A percentile compares a stretch with the other conserved stretches of the same genome.
phyloP scores from a whole-genome alignment of 306 rosid species.

The Macrotyloma uniflorum region DNA sequence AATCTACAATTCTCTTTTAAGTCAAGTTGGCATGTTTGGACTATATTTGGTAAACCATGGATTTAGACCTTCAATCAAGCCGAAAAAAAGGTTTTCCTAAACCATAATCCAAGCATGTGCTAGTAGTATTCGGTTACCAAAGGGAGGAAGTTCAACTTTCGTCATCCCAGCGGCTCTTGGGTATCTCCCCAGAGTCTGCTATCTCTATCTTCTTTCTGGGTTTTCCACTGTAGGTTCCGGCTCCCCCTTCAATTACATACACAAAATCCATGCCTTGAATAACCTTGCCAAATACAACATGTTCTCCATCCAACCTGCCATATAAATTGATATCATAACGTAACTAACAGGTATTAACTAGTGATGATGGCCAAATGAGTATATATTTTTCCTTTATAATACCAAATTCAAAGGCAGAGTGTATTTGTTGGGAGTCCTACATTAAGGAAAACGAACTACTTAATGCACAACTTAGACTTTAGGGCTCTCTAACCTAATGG shows the following conservation, averaged over 20 bases:
- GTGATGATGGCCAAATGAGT: neutral
- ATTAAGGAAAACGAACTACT: no score
- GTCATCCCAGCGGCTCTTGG: slow-evolving; percentile 70
- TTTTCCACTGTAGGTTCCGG: slow-evolving; percentile 86
- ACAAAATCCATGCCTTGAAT: slow-evolving; percentile 87
- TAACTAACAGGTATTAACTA: neutral
- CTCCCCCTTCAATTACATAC: slow-evolving; percentile 85
- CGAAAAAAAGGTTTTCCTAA: neutral
- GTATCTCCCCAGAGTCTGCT: slow-evolving; percentile 82
- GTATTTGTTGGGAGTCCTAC: neutral
- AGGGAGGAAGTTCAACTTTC: slow-evolving; percentile 51
- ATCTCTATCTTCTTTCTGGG: slow-evolving; percentile 86
- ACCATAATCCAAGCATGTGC: slow-evolving; percentile 26
- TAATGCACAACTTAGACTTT: no score
- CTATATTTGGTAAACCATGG: neutral
- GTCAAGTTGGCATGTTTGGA: slow-evolving; percentile 16
- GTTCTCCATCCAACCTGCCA: slow-evolving; percentile 91
- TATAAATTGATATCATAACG: neutral
- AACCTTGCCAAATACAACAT: slow-evolving; percentile 86
- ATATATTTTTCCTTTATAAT: neutral
- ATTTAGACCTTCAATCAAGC: slow-evolving; percentile 7
- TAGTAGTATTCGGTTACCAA: neutral
- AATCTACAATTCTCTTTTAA: slow-evolving; percentile 29
- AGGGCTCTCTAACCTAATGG: no score
- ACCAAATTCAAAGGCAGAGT: neutral